Evolutionary conservation across 2,329 filamentous ascomycete genomes (phyloP), one percentile per base, ranked within the genome.

Genomic region (Paracamarosporium sp.): DNA sequence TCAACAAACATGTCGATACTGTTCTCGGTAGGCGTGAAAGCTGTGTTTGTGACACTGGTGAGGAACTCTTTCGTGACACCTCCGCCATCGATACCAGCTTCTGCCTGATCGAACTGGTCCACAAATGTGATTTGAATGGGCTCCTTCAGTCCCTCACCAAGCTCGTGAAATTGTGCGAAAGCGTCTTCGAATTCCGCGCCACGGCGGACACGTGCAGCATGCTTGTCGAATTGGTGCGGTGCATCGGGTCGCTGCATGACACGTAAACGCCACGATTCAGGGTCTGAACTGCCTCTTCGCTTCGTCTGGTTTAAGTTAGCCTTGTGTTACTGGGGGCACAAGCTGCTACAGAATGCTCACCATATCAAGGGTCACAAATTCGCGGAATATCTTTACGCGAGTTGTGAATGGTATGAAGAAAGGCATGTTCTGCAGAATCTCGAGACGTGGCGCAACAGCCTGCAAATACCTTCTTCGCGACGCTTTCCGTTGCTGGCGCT

Each of bases 21-120:
- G 9, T 75, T 64, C 2, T 38, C 33, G 31, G 84, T 79, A 1
- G 85, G 82, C 62, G 83, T 85, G 71, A 98, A 96, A 0, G 93
- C 93, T 74, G 97, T 91, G 20, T 85, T 88, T 1, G 92, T 96
- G 47, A 97, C 87, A 60, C 91, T 95, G 1, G 89, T 97, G 12
- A 99, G 82, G 61, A 99, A 99, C 70, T 99, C 95, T 68, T 99
- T 99, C 1, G 94, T 97, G 8, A 99, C 95, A 61, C 95, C 95
- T 8, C 95, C 95, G 0, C 95, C 95, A 71, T 99, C 95, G 54
- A 99, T 98, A 9, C 95, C 95, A 12, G 94, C 94, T 78, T 99
- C 95, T 7, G 87, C 83, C 1, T 89, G 86, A 59, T 90, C 91
- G 65, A 96, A 99, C 58, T 93, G 86, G 72, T 99, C 95, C 41